Conservation (phyloP, 2,329 filamentous ascomycete genomes). For the Colletotrichum limetticola region DNA sequence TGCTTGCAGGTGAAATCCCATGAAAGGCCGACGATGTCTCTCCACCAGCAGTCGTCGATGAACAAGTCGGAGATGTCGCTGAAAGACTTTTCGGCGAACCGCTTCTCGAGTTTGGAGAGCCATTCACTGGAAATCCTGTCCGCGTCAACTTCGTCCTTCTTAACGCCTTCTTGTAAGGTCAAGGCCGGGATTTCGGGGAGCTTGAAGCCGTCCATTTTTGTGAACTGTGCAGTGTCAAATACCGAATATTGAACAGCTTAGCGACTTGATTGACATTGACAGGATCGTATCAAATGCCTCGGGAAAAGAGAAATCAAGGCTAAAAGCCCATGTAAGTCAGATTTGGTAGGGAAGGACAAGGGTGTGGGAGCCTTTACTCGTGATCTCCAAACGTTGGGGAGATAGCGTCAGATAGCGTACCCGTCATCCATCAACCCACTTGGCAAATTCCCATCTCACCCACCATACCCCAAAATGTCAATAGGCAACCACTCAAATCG, state of each 20-base stretch:
- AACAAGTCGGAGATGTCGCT: conserved; percentile 37
- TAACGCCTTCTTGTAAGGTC: not conserved
- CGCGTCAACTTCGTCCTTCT: conserved; percentile 3
- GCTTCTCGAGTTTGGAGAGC: conserved; percentile 11
- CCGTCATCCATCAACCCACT: not conserved
- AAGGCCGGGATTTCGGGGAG: conserved; percentile 8
- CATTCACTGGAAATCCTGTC: conserved; percentile 1
- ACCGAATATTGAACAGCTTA: not conserved
- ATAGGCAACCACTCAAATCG: not conserved
- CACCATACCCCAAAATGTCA: too few relatives aligned
- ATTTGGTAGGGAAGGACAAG: not conserved
- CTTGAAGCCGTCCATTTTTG: conserved; percentile 10
- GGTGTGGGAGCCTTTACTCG: not conserved
- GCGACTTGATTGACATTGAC: not conserved
- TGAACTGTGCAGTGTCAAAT: not conserved
- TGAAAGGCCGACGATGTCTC: conserved; percentile 41
- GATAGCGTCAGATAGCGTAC: conserved; percentile 26
- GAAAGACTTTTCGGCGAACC: conserved; percentile 8
- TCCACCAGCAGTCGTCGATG: conserved; percentile 41
- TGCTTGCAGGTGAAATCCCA: conserved; percentile 44
- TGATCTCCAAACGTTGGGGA: not conserved
- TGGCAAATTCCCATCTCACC: not conserved
- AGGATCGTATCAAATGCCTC: not conserved
- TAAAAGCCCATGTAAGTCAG: not conserved
- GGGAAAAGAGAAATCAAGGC: not conserved